A percentile compares a stretch with the other conserved stretches of the same genome.
phyloP scores from a whole-genome alignment of 768 basidiomycete species.

The Scleroderma bovista region DNA sequence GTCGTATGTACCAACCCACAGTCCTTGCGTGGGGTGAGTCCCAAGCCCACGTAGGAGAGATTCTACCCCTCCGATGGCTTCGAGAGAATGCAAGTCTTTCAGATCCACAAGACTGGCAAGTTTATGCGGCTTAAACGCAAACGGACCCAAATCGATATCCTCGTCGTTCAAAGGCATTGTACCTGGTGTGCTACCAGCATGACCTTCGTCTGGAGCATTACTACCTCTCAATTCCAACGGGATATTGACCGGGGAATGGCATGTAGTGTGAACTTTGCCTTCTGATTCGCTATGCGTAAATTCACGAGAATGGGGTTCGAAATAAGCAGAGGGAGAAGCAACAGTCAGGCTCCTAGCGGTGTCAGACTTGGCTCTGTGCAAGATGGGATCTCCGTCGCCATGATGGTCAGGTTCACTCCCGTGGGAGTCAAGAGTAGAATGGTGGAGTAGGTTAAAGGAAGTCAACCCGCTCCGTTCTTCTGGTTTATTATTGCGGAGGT shows the following conservation, averaged over 20 bases:
- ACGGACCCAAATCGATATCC: constrained; percentile 59
- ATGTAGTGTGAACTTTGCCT: no score
- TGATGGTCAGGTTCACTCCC: constrained; percentile 50
- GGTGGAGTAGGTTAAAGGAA: constrained; percentile 46
- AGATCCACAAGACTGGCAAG: constrained; percentile 89
- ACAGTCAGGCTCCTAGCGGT: constrained; percentile 30
- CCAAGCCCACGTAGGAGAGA: constrained; percentile 72
- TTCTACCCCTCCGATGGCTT: constrained; percentile 62
- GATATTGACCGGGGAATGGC: background rate
- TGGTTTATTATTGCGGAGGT: constrained; percentile 65
- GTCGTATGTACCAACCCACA: constrained; percentile 10
- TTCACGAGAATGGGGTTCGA: constrained; percentile 16
- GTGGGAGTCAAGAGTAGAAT: constrained; percentile 37
- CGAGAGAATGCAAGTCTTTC: constrained; percentile 66
- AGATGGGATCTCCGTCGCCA: constrained; percentile 20
- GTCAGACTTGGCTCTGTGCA: constrained; percentile 33
- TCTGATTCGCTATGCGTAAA: background rate
- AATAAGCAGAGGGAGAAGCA: constrained; percentile 30
- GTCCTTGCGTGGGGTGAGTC: constrained; percentile 50
- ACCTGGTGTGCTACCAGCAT: constrained; percentile 11
- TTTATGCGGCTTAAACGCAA: constrained; percentile 62
- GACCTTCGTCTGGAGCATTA: constrained; percentile 17
- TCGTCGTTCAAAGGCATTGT: constrained; percentile 34
- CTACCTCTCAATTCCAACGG: constrained; percentile 12
- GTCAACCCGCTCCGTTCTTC: constrained; percentile 46